Evolutionary conservation across 2,329 filamentous ascomycete species (phyloP).

Genomic region (Xylaria sp.): DNA sequence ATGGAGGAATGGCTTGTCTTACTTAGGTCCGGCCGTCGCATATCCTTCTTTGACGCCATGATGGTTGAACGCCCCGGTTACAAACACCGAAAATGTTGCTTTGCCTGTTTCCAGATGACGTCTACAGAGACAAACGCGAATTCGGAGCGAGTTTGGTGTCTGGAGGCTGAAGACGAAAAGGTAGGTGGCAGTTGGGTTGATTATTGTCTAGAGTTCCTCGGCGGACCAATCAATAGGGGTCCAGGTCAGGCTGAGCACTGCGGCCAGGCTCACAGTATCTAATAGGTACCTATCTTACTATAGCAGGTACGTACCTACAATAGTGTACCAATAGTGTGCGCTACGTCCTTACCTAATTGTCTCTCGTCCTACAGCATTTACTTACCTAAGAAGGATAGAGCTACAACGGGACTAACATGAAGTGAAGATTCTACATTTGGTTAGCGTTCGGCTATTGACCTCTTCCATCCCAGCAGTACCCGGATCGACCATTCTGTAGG

Average conservation of each 20-base stretch:
- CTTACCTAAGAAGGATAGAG: background rate
- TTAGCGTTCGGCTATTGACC: background rate
- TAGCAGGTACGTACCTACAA: background rate
- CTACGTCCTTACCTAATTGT: background rate
- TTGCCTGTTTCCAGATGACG: background rate
- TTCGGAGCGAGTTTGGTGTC: background rate
- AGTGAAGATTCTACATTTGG: background rate
- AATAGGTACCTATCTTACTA: background rate
- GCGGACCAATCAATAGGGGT: conserved; percentile 8
- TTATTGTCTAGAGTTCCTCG: background rate
- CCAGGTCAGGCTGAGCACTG: background rate
- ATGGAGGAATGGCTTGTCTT: conserved; percentile 49
- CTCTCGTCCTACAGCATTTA: background rate
- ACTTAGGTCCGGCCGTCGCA: conserved; percentile 80
- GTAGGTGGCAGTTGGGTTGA: background rate
- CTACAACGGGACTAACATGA: conserved; percentile 18
- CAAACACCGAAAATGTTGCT: background rate
- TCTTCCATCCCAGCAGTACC: conserved; percentile 11
- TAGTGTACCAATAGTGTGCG: background rate
- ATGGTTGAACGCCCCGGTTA: background rate
- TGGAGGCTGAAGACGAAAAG: conserved; percentile 8
- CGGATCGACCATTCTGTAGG: conserved; percentile 7
- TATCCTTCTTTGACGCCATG: conserved; percentile 77
- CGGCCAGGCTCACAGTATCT: background rate
- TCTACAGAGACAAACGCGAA: background rate